These are phyloP conservation scores for Zoysia matrella DNA, from an alignment of 202 grass and related monocot species.

Conservation along the genomic window DNA sequence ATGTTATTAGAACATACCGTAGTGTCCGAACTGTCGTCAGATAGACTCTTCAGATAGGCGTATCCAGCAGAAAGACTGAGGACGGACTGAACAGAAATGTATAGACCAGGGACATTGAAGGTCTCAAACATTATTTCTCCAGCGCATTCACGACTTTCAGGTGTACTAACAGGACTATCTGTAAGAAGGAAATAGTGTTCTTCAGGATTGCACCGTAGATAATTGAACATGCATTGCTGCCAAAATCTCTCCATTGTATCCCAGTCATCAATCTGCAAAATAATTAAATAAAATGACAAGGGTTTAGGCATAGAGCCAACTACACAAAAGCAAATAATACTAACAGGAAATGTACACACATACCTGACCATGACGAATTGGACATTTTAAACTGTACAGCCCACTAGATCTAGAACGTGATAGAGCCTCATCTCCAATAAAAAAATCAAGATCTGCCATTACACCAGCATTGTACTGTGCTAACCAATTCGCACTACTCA, in stretches of 20 bases:
- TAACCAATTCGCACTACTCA: conserved; percentile 72
- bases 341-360: conserved; percentile 7
- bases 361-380: conserved; percentile 88
- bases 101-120: conserved; percentile 92
- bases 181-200: conserved; percentile 98
- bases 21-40: conserved; percentile 55
- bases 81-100: conserved; percentile 90
- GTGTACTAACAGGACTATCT: conserved; percentile 79
- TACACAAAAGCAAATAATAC: not conserved
- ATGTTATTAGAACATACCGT: conserved; percentile 58
- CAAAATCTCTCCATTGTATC: conserved; percentile 98
- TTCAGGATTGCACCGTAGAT: conserved; percentile 88
- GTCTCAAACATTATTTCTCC: conserved; percentile 99
- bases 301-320: not conserved
- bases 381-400: conserved; percentile 71
- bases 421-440: conserved; percentile 88
- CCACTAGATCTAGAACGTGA: conserved; percentile 67
- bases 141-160: conserved; percentile 93
- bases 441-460: conserved; percentile 98
- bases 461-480: conserved; percentile 98
- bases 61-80: conserved; percentile 94
- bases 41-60: conserved; percentile 58
- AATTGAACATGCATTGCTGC: conserved; percentile 95
- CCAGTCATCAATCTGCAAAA: conserved; percentile 85
- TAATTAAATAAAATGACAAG: not conserved